Base-by-base conservation (phyloP, 768 basidiomycete species). In the Trametes cubensis region DNA sequence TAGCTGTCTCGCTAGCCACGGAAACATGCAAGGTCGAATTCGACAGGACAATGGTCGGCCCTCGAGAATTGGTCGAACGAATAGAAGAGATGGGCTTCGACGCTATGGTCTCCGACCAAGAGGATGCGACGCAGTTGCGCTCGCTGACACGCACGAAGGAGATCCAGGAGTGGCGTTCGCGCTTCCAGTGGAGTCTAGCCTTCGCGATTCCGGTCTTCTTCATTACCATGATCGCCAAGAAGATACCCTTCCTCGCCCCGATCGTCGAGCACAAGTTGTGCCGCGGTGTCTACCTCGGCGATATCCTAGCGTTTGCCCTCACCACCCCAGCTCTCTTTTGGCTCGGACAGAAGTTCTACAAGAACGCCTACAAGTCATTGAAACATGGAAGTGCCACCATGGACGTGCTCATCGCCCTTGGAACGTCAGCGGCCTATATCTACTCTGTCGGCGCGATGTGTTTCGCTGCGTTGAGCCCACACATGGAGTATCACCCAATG, bases 201-300 rank as follows among this genome's bases (percentile, higher is more conserved):
- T 96, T 99, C 70, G 94, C 94, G 53, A 64, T 95, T 0, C 97
- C 97, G n/a, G 94, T 95, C 42, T 98, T 98, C 77, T 85, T 97
- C 73, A 77, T 98, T 56, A 81, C 83, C 62, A 98, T 98, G 95
- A 72, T 98, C 54, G 83, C 85, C 34, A 87, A 86, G 3, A 86
- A 80, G 67, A 81, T 95, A 48, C 78, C 83, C 38, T 82, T 84
- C 62, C 72, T 95, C 58, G 81, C 75, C 38, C 72, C 79, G 3
- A 54, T 95, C 44, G 73, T 87, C 65, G 74, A 74, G 18, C 76
- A 71, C 70, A 78, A 76, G 38, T 64, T 94, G 13, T 78, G 85
- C 62, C 82, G 79, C 45, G 91, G 88, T 40, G 75, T 98, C 39
- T 92, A 90, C 71, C 76, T 97, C 18, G 90, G 91, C 38, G 94